phyloP scores from a whole-genome alignment of 2,329 filamentous ascomycete species.

The Arthroderma uncinatum region DNA sequence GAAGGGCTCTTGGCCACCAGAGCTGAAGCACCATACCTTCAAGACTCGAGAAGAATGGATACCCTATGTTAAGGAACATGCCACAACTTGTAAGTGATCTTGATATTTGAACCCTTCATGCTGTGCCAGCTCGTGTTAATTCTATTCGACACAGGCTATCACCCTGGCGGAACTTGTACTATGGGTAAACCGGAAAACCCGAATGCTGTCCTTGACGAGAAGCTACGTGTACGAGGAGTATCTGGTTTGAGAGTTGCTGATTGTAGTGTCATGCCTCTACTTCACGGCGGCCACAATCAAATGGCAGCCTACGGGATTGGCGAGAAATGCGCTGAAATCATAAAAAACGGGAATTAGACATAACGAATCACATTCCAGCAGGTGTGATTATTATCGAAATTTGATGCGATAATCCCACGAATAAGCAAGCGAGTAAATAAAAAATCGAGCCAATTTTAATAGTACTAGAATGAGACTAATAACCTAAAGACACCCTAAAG shows the following conservation, averaged over 20 bases:
- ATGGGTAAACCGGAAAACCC: conserved; percentile 26
- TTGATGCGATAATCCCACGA: not conserved
- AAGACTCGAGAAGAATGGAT: conserved; percentile 49
- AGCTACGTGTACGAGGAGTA: conserved; percentile 40
- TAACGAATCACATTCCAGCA: not conserved
- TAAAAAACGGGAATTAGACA: conserved; percentile 19
- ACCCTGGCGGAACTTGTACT: conserved; percentile 27
- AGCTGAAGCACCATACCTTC: conserved; percentile 42
- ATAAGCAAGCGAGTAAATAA: not conserved
- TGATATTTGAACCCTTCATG: conserved; percentile 15
- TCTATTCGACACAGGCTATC: conserved; percentile 27
- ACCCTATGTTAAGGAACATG: conserved; percentile 46
- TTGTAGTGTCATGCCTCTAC: conserved; percentile 44
- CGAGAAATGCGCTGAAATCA: conserved; percentile 50
- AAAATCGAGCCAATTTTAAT: not conserved
- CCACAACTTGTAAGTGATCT: conserved; percentile 47
- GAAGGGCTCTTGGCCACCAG: conserved; percentile 49
- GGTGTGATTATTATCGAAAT: not conserved
- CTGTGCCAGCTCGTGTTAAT: conserved; percentile 43
- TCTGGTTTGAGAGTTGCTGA: conserved; percentile 48
- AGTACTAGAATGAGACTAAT: not conserved
- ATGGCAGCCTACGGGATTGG: conserved; percentile 43
- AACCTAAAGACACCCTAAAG: not conserved
- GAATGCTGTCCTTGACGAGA: conserved; percentile 26
- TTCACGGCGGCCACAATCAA: conserved; percentile 41